Evolutionary conservation across 805 yeast species (phyloP).

Genomic region (Metschnikowia cerradonensis): DNA sequence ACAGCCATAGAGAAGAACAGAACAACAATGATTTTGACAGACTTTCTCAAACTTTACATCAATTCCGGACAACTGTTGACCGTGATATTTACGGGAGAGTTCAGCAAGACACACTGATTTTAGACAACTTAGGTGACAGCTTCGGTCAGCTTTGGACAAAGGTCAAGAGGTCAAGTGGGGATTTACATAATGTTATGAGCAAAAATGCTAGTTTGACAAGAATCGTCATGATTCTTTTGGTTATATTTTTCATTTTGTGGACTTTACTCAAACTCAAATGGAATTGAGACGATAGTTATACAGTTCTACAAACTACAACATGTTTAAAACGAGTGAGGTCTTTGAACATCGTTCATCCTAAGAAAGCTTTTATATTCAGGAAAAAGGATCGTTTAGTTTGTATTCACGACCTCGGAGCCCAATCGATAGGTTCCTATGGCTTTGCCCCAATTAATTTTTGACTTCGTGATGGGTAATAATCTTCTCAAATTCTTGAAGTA

Average conservation of each 20-base stretch:
- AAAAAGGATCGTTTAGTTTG: constrained; percentile 10
- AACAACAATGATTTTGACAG: constrained; percentile 42
- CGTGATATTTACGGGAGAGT: constrained; percentile 40
- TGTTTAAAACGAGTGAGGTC: neutral
- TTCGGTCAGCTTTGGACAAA: constrained; percentile 34
- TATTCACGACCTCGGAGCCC: constrained; percentile 68
- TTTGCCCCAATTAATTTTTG: constrained; percentile 92
- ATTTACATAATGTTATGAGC: constrained; percentile 37
- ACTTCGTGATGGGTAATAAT: constrained; percentile 85
- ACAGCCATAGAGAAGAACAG: constrained; percentile 40
- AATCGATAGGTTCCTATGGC: constrained; percentile 85
- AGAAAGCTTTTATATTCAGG: neutral
- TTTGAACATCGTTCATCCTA: neutral
- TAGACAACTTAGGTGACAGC: constrained; percentile 37
- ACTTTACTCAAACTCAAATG: constrained; percentile 33
- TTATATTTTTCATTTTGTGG: constrained; percentile 36
- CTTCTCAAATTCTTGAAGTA: constrained; percentile 84
- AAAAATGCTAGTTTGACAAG: constrained; percentile 40
- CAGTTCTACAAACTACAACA: neutral
- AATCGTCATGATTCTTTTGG: constrained; percentile 32
- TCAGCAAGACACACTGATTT: constrained; percentile 37
- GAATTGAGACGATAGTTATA: neutral
- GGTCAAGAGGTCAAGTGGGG: constrained; percentile 40
- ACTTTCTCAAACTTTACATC: constrained; percentile 40
- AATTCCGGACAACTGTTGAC: constrained; percentile 40